Base-by-base conservation (phyloP, 169 alveolate species). In the Miamiensis avidus region DNA sequence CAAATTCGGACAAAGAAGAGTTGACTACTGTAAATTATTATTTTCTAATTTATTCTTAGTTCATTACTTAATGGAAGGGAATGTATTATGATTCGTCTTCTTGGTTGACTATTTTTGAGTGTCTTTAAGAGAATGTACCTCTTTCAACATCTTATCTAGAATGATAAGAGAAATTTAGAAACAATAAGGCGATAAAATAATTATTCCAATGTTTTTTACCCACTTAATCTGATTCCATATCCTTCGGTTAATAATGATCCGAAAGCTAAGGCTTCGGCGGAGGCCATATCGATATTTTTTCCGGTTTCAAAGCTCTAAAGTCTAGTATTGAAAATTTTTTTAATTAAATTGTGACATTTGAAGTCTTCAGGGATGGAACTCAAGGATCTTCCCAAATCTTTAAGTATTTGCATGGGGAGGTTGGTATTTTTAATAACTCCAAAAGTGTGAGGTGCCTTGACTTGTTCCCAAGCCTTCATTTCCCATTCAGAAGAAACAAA, bases 51-150 rank as follows among this genome's bases (percentile, higher is more conserved):
- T 29, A 90, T 91, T 64, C 75, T 81, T 87, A 95, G 98, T 74
- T 97, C 95, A 91, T 95, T 97, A 30, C 97, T 89, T 34, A 91
- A 94, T 20, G 99, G 97, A 88, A 98, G 99, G 94, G 92, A 75
- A 75, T 81, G 79, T 91, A 93, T 75, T 81, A 74, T 33, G 69
- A 74, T 72, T 90, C 96, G 28, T 92, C 93, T 32, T 81, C 83
- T 88, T 97, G 98, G 74, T 97, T 97, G 92, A 96, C 98, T n/a
- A 98, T 89, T n/a, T 93, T 96, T 1, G 99, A 97, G 87, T 98
- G 99, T 81, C 99, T 77, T 99, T 98, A 99, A 0, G 99, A 97
- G 86, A 98, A 98, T 6, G 99, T 98, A 29, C 99, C 99, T 65
- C 99, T 94, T 87, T 97, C 98, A 49, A 97, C 97, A 86, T 98